Base-by-base conservation (phyloP, 768 basidiomycete genomes). In the Agrocybe praecox region DNA sequence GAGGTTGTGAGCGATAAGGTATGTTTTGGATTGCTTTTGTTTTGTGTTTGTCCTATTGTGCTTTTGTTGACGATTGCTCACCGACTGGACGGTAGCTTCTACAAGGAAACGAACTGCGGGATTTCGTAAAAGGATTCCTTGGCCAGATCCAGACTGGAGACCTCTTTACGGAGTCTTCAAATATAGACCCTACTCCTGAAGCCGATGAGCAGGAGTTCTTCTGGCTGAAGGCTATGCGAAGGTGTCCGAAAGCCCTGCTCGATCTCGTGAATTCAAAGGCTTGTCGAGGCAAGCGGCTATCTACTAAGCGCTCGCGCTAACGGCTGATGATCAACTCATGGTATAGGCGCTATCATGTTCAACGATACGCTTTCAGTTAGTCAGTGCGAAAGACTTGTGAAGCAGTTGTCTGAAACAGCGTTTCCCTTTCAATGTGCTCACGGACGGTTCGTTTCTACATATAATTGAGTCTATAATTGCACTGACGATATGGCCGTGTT, bases 381-480 rank as follows among this genome's bases (percentile, higher is more conserved):
- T 33, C 93, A 97, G 67, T 92, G 93, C 69, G 69, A 80, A 62
- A 74, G 78, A 46, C 80, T 99, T 42, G 78, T 98, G 45, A 63
- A 66, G 6, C 80, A 85, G 61, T 79, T 99, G 24, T 79, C 88
- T 9, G 69, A 80, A 58, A 93, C 94, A 2, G 78, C 80, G 3
- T 89, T 92, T 65, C 96, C 96, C 1, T 98, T 97, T 72, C 92
- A 93, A 68, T 99, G 97, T 73, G 97, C 97, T 29, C 97, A 99
- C 72, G 97, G 96, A 67, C 81, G 92, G 92, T 89, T 57, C 44
- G 72, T 68, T 46, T 32, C 29, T 48, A 33, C 49, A 53, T 22
- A 49, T 53, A 56, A 58, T 62, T 34, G 49, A 51, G 32, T 43
- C 44, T 12, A 22, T 49, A 57, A 48, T 48, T 46, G 24, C 23